These are phyloP conservation scores for Helianthus tuberosus DNA, from an alignment of 129 eudicot species.

Conservation along the genomic window DNA sequence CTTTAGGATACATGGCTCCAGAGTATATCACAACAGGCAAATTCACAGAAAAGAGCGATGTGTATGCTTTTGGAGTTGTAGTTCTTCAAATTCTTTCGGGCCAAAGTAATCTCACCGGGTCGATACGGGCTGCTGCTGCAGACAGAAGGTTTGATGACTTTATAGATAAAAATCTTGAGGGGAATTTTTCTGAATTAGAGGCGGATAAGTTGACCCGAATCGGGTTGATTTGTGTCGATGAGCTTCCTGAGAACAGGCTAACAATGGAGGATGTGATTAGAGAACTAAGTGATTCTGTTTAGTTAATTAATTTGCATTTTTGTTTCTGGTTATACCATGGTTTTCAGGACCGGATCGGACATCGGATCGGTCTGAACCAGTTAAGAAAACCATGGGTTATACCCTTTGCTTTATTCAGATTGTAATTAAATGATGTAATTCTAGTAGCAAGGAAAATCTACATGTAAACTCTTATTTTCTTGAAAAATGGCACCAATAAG, in stretches of 20 bases:
- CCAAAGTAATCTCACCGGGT: slow-evolving; percentile 46
- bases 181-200: slow-evolving; percentile 48
- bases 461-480: background rate
- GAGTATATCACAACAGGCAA: slow-evolving; percentile 91
- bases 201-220: slow-evolving; percentile 52
- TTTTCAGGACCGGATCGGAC: too few species aligned
- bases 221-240: slow-evolving; percentile 61
- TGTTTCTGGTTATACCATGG: background rate
- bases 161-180: slow-evolving; percentile 59
- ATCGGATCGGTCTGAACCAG: too few species aligned
- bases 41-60: slow-evolving; percentile 94
- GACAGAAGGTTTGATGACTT: slow-evolving; percentile 46
- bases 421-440: slow-evolving; percentile 20
- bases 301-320: slow-evolving; percentile 2
- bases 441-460: background rate
- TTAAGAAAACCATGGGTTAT: background rate
- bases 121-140: slow-evolving; percentile 58
- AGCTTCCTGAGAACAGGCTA: slow-evolving; percentile 70
- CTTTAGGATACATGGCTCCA: slow-evolving; percentile 96
- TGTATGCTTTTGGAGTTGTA: slow-evolving; percentile 85
- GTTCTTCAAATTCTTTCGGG: slow-evolving; percentile 82
- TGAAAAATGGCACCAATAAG: too few species aligned
- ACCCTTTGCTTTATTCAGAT: slow-evolving; percentile 17
- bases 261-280: slow-evolving; percentile 57
- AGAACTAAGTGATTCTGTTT: slow-evolving; percentile 36